phyloP scores from a whole-genome alignment of 495 filamentous ascomycete genomes.

The Annulohypoxylon moriforme region DNA sequence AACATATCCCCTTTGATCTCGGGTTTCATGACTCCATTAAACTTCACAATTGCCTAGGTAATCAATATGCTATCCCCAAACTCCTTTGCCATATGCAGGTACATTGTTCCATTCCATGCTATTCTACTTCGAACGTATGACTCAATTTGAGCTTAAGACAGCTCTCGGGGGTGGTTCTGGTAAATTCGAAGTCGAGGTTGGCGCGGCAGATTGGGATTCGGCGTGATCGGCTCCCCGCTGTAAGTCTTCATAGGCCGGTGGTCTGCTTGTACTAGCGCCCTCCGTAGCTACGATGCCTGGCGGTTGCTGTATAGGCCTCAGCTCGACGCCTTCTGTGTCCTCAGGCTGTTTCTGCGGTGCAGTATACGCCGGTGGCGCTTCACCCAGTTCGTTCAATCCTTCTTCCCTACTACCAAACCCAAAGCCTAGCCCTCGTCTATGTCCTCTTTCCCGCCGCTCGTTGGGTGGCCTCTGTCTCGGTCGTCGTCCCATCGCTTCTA shows the following conservation, averaged over 20 bases:
- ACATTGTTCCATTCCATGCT: conserved; percentile 1
- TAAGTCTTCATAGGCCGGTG: conserved; percentile 40
- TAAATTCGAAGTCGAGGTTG: conserved; percentile 11
- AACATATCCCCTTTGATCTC: conserved; percentile 6
- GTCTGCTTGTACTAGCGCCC: conserved; percentile 31
- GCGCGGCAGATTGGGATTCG: conserved; percentile 13
- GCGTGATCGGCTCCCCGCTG: conserved; percentile 10
- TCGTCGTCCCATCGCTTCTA: conserved; percentile 38
- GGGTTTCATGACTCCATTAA: not conserved
- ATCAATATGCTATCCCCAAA: conserved; percentile 19
- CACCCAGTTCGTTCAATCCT: conserved; percentile 68
- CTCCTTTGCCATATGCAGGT: conserved; percentile 23
- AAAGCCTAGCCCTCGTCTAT: conserved; percentile 26
- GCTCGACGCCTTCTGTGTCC: conserved; percentile 41
- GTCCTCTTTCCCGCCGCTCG: conserved; percentile 33
- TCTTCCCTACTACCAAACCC: conserved; percentile 51
- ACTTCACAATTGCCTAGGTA: not conserved
- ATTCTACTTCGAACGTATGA: not conserved
- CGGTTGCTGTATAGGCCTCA: conserved; percentile 40
- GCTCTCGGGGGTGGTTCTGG: conserved; percentile 44
- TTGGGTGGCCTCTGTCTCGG: conserved; percentile 19
- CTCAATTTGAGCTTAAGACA: conserved; percentile 28
- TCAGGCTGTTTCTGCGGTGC: conserved; percentile 44
- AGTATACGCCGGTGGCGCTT: conserved; percentile 67
- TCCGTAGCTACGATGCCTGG: conserved; percentile 24